phyloP scores from a whole-genome alignment of 2,329 filamentous ascomycete genomes.

The Fusarium graminum region DNA sequence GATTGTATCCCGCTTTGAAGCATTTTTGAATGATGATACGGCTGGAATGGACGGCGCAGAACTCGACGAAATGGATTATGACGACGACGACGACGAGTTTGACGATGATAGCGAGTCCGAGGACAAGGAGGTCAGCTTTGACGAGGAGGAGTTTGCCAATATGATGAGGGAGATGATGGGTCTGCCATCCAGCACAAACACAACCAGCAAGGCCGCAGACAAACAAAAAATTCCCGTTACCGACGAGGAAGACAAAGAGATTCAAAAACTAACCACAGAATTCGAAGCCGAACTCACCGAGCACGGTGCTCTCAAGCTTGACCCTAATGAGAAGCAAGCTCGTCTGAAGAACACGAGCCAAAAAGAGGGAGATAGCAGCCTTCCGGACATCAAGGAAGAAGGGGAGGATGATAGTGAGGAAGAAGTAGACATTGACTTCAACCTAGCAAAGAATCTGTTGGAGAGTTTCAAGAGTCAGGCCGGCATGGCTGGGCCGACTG shows the following conservation, averaged over 20 bases:
- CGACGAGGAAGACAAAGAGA: slow-evolving; percentile 70
- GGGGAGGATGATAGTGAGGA: slow-evolving; percentile 64
- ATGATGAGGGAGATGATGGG: slow-evolving; percentile 97
- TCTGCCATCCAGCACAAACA: slow-evolving; percentile 55
- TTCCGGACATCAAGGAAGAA: slow-evolving; percentile 57
- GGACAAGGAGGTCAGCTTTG: slow-evolving; percentile 81
- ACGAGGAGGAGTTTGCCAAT: slow-evolving; percentile 84
- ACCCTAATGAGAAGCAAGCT: slow-evolving; percentile 54
- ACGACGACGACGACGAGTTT: slow-evolving; percentile 67
- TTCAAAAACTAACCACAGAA: slow-evolving; percentile 73
- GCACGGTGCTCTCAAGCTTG: slow-evolving; percentile 73
- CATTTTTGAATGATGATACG: slow-evolving; percentile 87
- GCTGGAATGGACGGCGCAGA: slow-evolving; percentile 85
- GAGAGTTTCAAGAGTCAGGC: slow-evolving; percentile 93
- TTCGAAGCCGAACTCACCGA: slow-evolving; percentile 80
- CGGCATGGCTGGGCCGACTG: slow-evolving; percentile 85
- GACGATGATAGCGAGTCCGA: slow-evolving; percentile 73
- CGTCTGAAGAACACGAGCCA: slow-evolving; percentile 49
- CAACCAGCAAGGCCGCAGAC: slow-evolving; percentile 6
- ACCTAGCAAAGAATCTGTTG: slow-evolving; percentile 88
- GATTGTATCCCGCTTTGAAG: slow-evolving; percentile 93
- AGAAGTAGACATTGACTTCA: slow-evolving; percentile 84
- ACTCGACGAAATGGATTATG: slow-evolving; percentile 76
- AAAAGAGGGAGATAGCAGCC: slow-evolving; percentile 26
- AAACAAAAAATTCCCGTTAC: slow-evolving; percentile 40